Conservation (phyloP, 352 stramenopile species). For the Phytophthora aleatoria region DNA sequence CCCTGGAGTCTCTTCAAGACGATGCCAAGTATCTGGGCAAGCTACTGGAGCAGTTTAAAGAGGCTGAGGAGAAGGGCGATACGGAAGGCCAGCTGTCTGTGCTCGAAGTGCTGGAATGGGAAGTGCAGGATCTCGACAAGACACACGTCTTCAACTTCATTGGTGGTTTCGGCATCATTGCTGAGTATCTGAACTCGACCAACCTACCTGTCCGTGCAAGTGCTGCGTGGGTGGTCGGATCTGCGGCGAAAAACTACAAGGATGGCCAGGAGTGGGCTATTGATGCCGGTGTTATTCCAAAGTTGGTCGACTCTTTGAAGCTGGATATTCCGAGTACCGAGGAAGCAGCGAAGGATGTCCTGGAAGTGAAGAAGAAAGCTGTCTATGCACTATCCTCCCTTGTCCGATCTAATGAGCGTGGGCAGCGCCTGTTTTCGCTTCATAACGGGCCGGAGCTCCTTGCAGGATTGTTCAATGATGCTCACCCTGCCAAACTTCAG, state of each 20-base stretch:
- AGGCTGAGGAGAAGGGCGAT: slow-evolving; percentile 58
- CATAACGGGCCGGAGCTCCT: slow-evolving; percentile 50
- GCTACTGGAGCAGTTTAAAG: slow-evolving; percentile 73
- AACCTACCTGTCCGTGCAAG: slow-evolving; percentile 61
- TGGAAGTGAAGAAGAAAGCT: slow-evolving; percentile 87
- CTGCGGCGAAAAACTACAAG: slow-evolving; percentile 83
- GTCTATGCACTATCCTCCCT: slow-evolving; percentile 82
- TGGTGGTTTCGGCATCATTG: slow-evolving; percentile 75
- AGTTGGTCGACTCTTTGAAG: slow-evolving; percentile 60
- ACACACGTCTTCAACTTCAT: slow-evolving; percentile 89
- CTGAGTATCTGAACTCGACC: slow-evolving; percentile 75
- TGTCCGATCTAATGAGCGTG: slow-evolving; percentile 68
- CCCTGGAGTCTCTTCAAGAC: slow-evolving; percentile 78
- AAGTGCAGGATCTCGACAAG: slow-evolving; percentile 90
- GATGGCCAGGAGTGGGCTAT: slow-evolving; percentile 85
- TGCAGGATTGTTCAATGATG: slow-evolving; percentile 45
- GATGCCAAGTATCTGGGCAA: slow-evolving; percentile 78
- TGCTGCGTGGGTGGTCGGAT: slow-evolving; percentile 77
- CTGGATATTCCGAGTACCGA: slow-evolving; percentile 34
- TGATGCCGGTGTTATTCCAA: slow-evolving; percentile 71
- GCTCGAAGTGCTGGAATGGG: slow-evolving; percentile 80
- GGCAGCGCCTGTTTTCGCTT: slow-evolving; percentile 63
- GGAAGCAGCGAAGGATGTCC: slow-evolving; percentile 33
- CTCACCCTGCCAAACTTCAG: slow-evolving; percentile 53
- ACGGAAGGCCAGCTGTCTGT: slow-evolving; percentile 53